phyloP scores from a whole-genome alignment of 192 early-diverging fungal genomes.

The Phlyctochytrium bullatum region DNA sequence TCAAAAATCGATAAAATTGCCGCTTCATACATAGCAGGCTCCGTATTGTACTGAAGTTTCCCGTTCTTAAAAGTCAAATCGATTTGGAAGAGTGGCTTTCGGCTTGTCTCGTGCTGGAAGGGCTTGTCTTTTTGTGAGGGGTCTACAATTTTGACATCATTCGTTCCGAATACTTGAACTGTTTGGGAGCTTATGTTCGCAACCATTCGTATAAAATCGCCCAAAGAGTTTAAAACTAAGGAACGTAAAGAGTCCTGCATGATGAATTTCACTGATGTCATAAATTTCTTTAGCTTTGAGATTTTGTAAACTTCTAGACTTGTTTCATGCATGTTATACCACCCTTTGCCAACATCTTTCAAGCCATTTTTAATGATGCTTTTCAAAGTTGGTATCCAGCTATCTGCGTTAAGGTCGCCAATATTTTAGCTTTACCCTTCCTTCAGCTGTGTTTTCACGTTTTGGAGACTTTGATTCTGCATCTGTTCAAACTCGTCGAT shows the following conservation, averaged over 20 bases:
- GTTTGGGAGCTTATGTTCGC: constrained; percentile 43
- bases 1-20: constrained; percentile 51
- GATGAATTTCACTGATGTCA: constrained; percentile 60
- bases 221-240: constrained; percentile 54
- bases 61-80: constrained; percentile 55
- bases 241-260: constrained; percentile 63
- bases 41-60: constrained; percentile 49
- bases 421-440: constrained; percentile 40
- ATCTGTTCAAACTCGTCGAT: constrained; percentile 61
- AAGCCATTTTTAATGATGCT: constrained; percentile 49
- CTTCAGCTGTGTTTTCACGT: constrained; percentile 47
- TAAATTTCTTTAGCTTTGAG: constrained; percentile 57
- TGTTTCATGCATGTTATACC: constrained; percentile 65
- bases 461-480: constrained; percentile 49
- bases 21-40: constrained; percentile 40
- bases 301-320: constrained; percentile 62
- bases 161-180: constrained; percentile 50
- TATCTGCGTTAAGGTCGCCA: constrained; percentile 4
- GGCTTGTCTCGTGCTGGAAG: constrained; percentile 13
- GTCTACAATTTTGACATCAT: constrained; percentile 54
- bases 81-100: constrained; percentile 51
- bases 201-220: constrained; percentile 49
- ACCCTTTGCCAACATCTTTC: constrained; percentile 63
- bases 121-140: constrained; percentile 20
- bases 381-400: constrained; percentile 55